Percentiles rank a stretch among this genome's conserved stretches.
phyloP scores from a whole-genome alignment of 2,329 filamentous ascomycete species.

The Ascochyta clinopodiicola region DNA sequence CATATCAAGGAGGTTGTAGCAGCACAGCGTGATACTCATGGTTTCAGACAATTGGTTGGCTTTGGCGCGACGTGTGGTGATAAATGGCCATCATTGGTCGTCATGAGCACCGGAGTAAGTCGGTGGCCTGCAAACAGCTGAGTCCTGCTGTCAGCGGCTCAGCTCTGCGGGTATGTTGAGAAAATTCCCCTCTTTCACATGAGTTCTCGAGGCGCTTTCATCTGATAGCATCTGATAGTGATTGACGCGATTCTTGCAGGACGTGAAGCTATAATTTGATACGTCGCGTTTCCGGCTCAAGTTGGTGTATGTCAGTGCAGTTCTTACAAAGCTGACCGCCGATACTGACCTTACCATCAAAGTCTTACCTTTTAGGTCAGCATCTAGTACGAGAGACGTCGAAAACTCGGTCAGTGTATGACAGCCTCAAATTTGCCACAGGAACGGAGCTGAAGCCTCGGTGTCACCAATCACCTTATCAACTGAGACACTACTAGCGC shows the following conservation, averaged over 20 bases:
- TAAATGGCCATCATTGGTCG: not conserved
- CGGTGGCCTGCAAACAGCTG: constrained; percentile 6
- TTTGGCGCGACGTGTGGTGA: not conserved
- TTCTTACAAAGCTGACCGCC: not conserved
- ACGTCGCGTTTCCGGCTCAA: too few relatives aligned
- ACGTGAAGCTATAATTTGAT: not conserved
- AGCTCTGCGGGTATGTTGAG: not conserved
- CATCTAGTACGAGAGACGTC: not conserved
- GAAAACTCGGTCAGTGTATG: constrained; percentile 12
- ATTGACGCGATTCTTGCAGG: not conserved
- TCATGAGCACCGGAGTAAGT: not conserved
- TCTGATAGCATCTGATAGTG: constrained; percentile 5
- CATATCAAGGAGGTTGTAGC: not conserved
- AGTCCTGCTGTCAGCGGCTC: constrained; percentile 4
- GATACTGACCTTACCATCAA: not conserved
- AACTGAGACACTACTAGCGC: constrained; percentile 9
- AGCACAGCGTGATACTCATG: not conserved
- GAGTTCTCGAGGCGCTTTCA: constrained; percentile 1
- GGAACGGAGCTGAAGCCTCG: constrained; percentile 9
- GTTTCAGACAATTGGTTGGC: not conserved
- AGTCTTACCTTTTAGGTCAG: not conserved
- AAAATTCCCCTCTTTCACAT: constrained; percentile 15
- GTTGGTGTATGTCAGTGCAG: too few relatives aligned
- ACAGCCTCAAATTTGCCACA: constrained; percentile 16
- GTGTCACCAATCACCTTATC: constrained; percentile 9